Percentiles rank a stretch among this genome's conserved stretches.
These are phyloP conservation scores for Trichoderma sp. DNA, from an alignment of 2,329 filamentous ascomycete genomes.

Conservation along the genomic window DNA sequence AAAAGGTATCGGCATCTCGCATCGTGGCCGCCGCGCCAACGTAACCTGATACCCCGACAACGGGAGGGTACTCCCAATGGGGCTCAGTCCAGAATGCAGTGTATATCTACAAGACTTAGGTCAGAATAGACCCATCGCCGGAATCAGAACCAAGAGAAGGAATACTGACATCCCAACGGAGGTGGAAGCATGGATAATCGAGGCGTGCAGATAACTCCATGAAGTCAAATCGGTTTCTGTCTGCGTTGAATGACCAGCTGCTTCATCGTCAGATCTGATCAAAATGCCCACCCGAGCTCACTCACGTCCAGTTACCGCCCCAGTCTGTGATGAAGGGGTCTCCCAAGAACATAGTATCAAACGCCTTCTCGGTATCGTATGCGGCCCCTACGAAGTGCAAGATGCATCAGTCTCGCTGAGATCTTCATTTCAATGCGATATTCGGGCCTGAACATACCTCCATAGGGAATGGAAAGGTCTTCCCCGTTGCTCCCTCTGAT, in stretches of 20 bases:
- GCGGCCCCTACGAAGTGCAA: slow-evolving; percentile 37
- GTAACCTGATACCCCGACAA: slow-evolving; percentile 44
- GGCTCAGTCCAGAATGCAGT: slow-evolving; percentile 43
- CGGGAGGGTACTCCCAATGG: slow-evolving; percentile 48
- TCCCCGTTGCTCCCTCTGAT: slow-evolving; percentile 47
- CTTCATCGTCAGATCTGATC: neutral
- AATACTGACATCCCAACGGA: slow-evolving; percentile 43
- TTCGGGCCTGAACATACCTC: slow-evolving; percentile 34
- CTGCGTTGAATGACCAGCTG: slow-evolving; percentile 42
- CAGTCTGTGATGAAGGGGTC: slow-evolving; percentile 36
- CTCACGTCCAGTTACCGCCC: slow-evolving; percentile 36
- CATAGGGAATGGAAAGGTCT: slow-evolving; percentile 47
- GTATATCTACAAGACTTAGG: slow-evolving; percentile 41
- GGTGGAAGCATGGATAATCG: slow-evolving; percentile 41
- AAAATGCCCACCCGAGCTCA: neutral
- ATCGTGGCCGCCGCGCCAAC: slow-evolving; percentile 49
- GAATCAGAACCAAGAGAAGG: too few species aligned
- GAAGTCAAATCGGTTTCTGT: slow-evolving; percentile 37
- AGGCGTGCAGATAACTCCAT: slow-evolving; percentile 38
- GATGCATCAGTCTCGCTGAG: neutral
- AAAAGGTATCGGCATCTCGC: slow-evolving; percentile 39
- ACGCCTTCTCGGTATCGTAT: slow-evolving; percentile 45
- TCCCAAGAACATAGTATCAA: slow-evolving; percentile 43
- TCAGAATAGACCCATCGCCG: neutral
- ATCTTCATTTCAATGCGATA: too few species aligned